A percentile compares a stretch with the other conserved stretches of the same genome.
Conservation (phyloP, 169 alveolate genomes). For the Plasmodium gonderi region DNA sequence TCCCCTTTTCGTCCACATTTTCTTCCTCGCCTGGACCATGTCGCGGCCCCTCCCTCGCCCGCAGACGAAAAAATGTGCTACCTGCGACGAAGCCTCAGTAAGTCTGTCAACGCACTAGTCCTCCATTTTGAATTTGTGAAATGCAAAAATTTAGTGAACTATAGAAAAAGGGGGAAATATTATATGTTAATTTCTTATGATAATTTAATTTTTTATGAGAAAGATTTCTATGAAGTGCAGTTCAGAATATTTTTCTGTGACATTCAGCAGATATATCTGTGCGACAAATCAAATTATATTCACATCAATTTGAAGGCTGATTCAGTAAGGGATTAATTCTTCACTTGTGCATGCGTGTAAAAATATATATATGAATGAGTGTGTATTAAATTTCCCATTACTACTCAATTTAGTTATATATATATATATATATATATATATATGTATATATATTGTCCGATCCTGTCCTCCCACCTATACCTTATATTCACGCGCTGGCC, state of each 20-base stretch:
- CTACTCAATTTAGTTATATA: neutral
- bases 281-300: conserved; percentile 48
- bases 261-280: conserved; percentile 18
- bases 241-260: conserved; percentile 25
- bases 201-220: conserved; percentile 39
- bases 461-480: neutral
- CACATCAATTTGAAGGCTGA: conserved; percentile 24
- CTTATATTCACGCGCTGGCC: neutral
- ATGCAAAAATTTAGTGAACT: conserved; percentile 42
- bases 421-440: too few relatives aligned
- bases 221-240: conserved; percentile 42
- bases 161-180: conserved; percentile 38
- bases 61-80: conserved; percentile 24
- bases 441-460: too few relatives aligned
- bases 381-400: neutral
- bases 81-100: conserved; percentile 30
- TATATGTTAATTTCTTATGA: conserved; percentile 43
- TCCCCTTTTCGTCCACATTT: neutral
- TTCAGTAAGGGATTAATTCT: conserved; percentile 1
- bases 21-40: neutral
- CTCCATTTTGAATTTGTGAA: conserved; percentile 60
- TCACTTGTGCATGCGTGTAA: neutral
- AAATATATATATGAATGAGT: neutral
- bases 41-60: neutral
- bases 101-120: conserved; percentile 20